phyloP scores from a whole-genome alignment of 2,329 filamentous ascomycete genomes.

The Bipolaris victoriae region DNA sequence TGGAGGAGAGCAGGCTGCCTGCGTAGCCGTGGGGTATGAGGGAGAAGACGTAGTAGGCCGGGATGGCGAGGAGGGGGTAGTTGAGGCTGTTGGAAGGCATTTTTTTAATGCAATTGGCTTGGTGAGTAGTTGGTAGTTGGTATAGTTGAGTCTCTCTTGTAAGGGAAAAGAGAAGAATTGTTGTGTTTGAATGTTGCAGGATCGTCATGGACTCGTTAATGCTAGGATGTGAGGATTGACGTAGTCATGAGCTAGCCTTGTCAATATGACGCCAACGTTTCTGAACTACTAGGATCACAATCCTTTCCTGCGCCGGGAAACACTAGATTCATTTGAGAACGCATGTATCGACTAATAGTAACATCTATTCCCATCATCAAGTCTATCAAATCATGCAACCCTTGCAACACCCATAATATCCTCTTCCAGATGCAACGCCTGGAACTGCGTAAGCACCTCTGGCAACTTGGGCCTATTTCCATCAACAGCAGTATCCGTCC shows the following conservation, averaged over 20 bases:
- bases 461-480: constrained; percentile 41
- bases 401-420: constrained; percentile 47
- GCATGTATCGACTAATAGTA: neutral
- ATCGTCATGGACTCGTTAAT: neutral
- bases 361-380: too few species aligned
- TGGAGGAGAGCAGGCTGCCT: constrained; percentile 14
- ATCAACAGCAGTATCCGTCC: constrained; percentile 7
- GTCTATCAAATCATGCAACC: constrained; percentile 1
- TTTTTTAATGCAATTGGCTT: neutral
- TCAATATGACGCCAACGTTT: too few species aligned
- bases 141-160: too few species aligned
- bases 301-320: neutral
- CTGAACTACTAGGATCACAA: too few species aligned
- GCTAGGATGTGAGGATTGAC: neutral
- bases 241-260: neutral
- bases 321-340: neutral
- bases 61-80: constrained; percentile 36
- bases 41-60: constrained; percentile 36
- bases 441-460: constrained; percentile 50
- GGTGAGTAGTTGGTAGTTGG: too few species aligned
- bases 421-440: constrained; percentile 54
- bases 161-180: neutral
- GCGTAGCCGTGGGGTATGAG: constrained; percentile 31
- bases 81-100: constrained; percentile 31
- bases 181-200: neutral